phyloP scores from a whole-genome alignment of 2,329 filamentous ascomycete genomes.

The Diplocarpon rosae region DNA sequence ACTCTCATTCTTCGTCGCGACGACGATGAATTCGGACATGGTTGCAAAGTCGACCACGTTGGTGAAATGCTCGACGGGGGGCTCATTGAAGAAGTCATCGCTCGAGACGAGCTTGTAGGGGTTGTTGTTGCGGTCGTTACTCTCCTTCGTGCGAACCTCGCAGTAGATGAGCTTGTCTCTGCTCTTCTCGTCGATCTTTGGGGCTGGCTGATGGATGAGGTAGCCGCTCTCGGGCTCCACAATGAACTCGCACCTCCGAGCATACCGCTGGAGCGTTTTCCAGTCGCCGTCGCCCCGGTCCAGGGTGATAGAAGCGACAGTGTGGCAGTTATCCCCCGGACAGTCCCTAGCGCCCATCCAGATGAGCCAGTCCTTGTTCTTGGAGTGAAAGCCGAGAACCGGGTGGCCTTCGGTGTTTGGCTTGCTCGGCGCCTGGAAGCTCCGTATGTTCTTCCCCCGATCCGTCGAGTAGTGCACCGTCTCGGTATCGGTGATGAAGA shows the following conservation, averaged over 20 bases:
- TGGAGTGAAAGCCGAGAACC: slow-evolving; percentile 70
- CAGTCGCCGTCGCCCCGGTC: slow-evolving; percentile 73
- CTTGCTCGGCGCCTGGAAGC: slow-evolving; percentile 58
- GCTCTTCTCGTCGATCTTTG: slow-evolving; percentile 37
- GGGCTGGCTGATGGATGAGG: slow-evolving; percentile 3
- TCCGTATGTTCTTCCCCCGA: slow-evolving; percentile 61
- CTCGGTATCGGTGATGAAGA: slow-evolving; percentile 60
- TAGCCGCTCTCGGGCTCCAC: slow-evolving; percentile 45
- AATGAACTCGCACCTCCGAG: slow-evolving; percentile 79
- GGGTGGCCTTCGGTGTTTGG: slow-evolving; percentile 32
- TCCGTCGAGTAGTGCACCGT: slow-evolving; percentile 75
- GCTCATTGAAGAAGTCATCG: slow-evolving; percentile 63
- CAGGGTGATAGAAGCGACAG: slow-evolving; percentile 62
- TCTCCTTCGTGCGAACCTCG: slow-evolving; percentile 50
- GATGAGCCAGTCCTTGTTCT: slow-evolving; percentile 79
- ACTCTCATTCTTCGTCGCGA: slow-evolving; percentile 59
- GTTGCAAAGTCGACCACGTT: slow-evolving; percentile 80
- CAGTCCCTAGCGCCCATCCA: slow-evolving; percentile 71
- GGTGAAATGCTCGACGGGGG: slow-evolving; percentile 49
- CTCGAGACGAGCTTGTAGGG: slow-evolving; percentile 64
- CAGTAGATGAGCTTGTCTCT: slow-evolving; percentile 41
- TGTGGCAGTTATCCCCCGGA: slow-evolving; percentile 50
- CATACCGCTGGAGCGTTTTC: slow-evolving; percentile 63
- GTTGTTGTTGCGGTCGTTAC: slow-evolving; percentile 51
- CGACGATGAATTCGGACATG: slow-evolving; percentile 93